phyloP scores from a whole-genome alignment of 2,329 filamentous ascomycete genomes.

The Aspergillus persii region DNA sequence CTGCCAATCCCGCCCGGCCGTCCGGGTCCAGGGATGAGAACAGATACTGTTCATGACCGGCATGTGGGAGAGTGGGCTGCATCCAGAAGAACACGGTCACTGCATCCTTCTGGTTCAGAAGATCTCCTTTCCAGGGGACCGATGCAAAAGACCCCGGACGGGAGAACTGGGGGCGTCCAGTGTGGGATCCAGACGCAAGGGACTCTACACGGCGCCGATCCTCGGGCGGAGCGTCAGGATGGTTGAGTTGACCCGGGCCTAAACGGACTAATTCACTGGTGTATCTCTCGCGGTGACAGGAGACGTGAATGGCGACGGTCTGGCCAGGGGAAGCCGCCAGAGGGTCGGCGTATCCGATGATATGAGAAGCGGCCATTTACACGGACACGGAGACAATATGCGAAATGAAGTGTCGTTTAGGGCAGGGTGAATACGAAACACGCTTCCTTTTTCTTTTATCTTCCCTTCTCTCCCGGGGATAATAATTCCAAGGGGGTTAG shows the following conservation, averaged over 20 bases:
- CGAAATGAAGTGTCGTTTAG: background rate
- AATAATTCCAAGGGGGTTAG: background rate
- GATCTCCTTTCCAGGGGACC: background rate
- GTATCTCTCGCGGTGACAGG: background rate
- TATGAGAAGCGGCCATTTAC: slow-evolving; percentile 2
- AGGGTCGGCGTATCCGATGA: slow-evolving; percentile 7
- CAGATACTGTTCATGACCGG: background rate
- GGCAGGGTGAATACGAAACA: background rate
- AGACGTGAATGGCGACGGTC: slow-evolving; percentile 1
- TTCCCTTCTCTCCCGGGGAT: background rate
- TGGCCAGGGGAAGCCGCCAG: slow-evolving; percentile 2
- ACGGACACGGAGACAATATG: background rate
- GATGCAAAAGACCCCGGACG: background rate
- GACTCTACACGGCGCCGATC: background rate
- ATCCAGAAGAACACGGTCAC: background rate
- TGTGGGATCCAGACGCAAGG: background rate
- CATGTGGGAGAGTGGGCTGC: background rate
- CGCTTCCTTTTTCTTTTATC: background rate
- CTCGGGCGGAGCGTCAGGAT: background rate
- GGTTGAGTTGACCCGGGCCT: background rate
- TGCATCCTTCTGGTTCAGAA: background rate
- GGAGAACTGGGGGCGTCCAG: background rate
- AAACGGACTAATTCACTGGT: background rate
- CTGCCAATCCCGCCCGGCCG: background rate
- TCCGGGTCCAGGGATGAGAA: background rate